Conservation (phyloP, 2,329 filamentous ascomycete genomes). For the Colletotrichum sp. region DNA sequence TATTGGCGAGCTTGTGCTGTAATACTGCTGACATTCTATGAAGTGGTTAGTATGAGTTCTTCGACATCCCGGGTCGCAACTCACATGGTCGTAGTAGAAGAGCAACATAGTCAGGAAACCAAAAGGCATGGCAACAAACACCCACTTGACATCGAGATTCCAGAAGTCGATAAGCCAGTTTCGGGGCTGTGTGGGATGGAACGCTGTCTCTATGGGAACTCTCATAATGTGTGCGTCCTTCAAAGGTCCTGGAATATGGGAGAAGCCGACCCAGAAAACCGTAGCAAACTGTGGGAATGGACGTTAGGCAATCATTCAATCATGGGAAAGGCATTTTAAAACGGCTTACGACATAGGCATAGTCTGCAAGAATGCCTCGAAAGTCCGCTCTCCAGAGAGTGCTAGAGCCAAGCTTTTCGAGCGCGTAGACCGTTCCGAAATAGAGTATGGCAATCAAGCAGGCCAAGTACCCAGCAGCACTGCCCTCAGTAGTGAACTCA, state of each 20-base stretch:
- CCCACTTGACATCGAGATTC: constrained; percentile 54
- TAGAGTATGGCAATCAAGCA: constrained; percentile 35
- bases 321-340: accelerated
- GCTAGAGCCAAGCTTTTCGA: constrained; percentile 53
- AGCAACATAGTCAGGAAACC: constrained; percentile 57
- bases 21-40: constrained; percentile 55
- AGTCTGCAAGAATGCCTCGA: constrained; percentile 54
- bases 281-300: constrained; percentile 43
- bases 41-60: neutral
- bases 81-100: constrained; percentile 61
- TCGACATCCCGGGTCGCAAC: constrained; percentile 18
- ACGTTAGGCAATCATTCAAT: neutral
- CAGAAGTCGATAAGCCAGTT: constrained; percentile 58
- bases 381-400: constrained; percentile 47
- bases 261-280: constrained; percentile 57
- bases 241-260: constrained; percentile 53
- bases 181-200: constrained; percentile 49
- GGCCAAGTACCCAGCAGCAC: constrained; percentile 50
- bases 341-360: constrained; percentile 49
- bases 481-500: constrained; percentile 43
- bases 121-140: constrained; percentile 58
- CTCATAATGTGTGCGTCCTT: constrained; percentile 42
- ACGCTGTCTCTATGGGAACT: constrained; percentile 47
- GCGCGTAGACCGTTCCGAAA: constrained; percentile 52
- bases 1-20: constrained; percentile 61